phyloP scores from a whole-genome alignment of 2,329 filamentous ascomycete species.

The Blastomyces silverae region DNA sequence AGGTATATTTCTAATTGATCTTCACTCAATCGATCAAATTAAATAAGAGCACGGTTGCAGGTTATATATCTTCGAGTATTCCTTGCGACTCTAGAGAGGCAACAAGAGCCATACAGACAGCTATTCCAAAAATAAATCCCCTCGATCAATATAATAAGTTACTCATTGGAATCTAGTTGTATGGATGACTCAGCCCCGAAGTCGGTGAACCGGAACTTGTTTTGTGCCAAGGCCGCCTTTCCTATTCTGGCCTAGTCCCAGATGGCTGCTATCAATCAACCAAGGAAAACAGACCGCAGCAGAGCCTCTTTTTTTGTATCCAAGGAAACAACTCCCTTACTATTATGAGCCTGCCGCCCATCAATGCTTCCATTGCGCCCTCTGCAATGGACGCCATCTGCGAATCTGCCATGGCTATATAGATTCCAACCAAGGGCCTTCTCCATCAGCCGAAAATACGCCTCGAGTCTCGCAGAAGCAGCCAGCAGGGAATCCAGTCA shows the following conservation, averaged over 20 bases:
- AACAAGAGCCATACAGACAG: background rate
- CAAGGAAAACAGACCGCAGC: background rate
- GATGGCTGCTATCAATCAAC: background rate
- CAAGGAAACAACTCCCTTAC: background rate
- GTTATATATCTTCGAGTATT: background rate
- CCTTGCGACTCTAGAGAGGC: background rate
- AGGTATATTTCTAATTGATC: background rate
- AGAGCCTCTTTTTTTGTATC: background rate
- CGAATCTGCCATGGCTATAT: constrained; percentile 16
- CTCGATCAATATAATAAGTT: background rate
- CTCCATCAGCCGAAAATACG: constrained; percentile 25
- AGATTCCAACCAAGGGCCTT: constrained; percentile 3
- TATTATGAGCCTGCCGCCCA: constrained; percentile 10
- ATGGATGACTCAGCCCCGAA: constrained; percentile 15
- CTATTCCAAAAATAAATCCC: background rate
- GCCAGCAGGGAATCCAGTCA: constrained; percentile 31
- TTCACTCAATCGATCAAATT: background rate
- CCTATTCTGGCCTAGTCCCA: constrained; percentile 6
- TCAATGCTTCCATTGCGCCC: constrained; percentile 21
- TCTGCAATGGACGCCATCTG: constrained; percentile 15
- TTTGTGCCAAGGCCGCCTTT: background rate
- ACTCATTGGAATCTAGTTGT: no score
- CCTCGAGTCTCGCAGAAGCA: constrained; percentile 32
- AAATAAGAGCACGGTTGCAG: no score
- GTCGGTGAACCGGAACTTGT: background rate